These are phyloP conservation scores for Plasmodium cynomolgi DNA, from an alignment of 169 alveolate genomes.

Conservation along the genomic window DNA sequence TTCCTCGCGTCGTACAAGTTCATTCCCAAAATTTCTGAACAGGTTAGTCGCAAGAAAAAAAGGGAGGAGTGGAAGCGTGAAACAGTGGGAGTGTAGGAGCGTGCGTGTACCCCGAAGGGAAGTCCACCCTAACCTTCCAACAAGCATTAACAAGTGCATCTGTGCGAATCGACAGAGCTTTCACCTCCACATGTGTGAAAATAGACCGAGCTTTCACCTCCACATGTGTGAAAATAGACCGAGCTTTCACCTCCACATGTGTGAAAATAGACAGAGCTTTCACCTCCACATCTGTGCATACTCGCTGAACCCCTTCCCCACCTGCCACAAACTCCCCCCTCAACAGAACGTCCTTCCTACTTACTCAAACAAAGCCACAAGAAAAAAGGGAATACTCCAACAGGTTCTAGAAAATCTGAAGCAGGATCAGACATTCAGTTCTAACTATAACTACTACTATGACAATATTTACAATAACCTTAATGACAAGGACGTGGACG, in stretches of 20 bases:
- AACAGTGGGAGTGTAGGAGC: background rate
- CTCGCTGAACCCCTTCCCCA: background rate
- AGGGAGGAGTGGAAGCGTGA: background rate
- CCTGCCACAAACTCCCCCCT: background rate
- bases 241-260: background rate
- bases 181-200: no score
- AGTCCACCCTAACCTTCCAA: background rate
- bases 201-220: no score
- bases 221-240: no score
- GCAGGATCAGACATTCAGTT: slow-evolving; percentile 20
- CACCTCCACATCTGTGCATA: background rate
- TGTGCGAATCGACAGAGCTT: background rate
- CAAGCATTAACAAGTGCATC: background rate
- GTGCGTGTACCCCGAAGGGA: background rate
- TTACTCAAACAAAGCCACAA: slow-evolving; percentile 23
- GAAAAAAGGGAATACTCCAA: slow-evolving; percentile 62
- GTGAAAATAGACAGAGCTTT: no score
- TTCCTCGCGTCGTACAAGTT: slow-evolving; percentile 64
- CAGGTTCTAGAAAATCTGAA: slow-evolving; percentile 17
- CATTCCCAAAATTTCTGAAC: slow-evolving; percentile 49
- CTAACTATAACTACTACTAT: slow-evolving; percentile 35
- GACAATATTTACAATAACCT: slow-evolving; percentile 47
- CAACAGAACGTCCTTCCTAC: slow-evolving; percentile 17
- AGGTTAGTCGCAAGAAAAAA: background rate
- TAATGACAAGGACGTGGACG: slow-evolving; percentile 37